phyloP scores from a whole-genome alignment of 2,329 filamentous ascomycete genomes.

The Graphilbum fragrans region DNA sequence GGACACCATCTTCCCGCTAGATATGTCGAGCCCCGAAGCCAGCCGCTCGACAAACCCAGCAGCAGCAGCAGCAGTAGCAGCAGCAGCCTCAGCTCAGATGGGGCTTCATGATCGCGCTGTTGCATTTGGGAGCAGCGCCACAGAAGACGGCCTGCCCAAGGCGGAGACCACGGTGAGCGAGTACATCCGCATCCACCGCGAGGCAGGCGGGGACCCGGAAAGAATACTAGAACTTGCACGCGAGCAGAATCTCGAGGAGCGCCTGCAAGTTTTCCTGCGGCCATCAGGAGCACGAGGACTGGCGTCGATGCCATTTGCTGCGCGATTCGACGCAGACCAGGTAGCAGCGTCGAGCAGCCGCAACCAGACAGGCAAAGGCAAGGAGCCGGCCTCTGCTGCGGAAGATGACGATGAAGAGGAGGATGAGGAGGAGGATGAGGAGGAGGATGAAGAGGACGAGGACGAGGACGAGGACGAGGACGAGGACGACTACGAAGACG shows the following conservation, averaged over 20 bases:
- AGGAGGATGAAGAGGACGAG: neutral
- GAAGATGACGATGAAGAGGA: neutral
- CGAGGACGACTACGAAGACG: constrained; percentile 15
- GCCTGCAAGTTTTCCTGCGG: constrained; percentile 46
- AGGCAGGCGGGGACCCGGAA: constrained; percentile 46
- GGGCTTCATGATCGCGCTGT: no score
- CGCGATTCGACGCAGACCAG: no score
- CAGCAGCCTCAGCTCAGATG: neutral
- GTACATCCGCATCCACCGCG: constrained; percentile 44
- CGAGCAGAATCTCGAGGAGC: constrained; percentile 45
- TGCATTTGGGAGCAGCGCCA: neutral
- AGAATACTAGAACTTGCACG: constrained; percentile 49
- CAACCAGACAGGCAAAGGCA: neutral
- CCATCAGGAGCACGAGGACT: constrained; percentile 34
- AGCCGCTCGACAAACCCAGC: neutral
- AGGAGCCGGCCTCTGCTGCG: neutral
- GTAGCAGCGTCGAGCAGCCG: constrained; percentile 14
- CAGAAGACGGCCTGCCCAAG: neutral
- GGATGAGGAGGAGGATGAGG: neutral
- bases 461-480: constrained; percentile 38
- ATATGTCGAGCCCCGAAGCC: no score
- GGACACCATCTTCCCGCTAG: no score
- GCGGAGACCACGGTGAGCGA: constrained; percentile 22
- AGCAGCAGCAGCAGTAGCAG: neutral
- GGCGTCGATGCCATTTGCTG: no score